Percentiles rank a stretch among this genome's conserved stretches.
Evolutionary conservation across 2,329 filamentous ascomycete genomes (phyloP).

Genomic region (Curvularia spicifera): DNA sequence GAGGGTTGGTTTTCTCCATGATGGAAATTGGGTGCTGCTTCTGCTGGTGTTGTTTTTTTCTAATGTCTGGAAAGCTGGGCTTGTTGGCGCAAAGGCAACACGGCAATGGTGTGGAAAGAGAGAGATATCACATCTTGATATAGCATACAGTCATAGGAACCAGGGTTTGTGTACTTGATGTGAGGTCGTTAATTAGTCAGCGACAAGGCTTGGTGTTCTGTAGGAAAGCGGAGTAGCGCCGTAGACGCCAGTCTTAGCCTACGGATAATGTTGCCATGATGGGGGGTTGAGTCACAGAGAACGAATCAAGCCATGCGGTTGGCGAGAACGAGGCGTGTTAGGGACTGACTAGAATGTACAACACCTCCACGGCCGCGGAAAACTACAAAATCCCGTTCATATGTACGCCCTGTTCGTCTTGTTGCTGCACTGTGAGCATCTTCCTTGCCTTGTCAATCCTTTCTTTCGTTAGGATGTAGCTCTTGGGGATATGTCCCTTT

Average conservation of each 20-base stretch:
- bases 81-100: background rate
- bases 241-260: constrained; percentile 9
- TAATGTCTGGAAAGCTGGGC: background rate
- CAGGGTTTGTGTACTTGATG: background rate
- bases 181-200: constrained; percentile 9
- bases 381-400: constrained; percentile 37
- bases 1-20: background rate
- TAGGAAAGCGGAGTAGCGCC: constrained; percentile 13
- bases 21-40: background rate
- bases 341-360: background rate
- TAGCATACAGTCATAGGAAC: background rate
- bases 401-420: constrained; percentile 38
- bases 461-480: constrained; percentile 49
- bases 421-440: constrained; percentile 44
- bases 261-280: background rate
- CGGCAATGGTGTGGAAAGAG: background rate
- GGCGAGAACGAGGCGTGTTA: background rate
- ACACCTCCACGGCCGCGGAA: background rate
- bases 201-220: constrained; percentile 4
- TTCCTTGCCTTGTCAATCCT: constrained; percentile 41
- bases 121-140: background rate
- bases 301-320: background rate
- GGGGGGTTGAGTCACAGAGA: background rate
- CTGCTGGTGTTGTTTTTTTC: background rate
- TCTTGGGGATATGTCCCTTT: constrained; percentile 45